A percentile compares a stretch with the other conserved stretches of the same genome.
phyloP scores from a whole-genome alignment of 2,329 filamentous ascomycete genomes.

The Trichophyton benhamiae region DNA sequence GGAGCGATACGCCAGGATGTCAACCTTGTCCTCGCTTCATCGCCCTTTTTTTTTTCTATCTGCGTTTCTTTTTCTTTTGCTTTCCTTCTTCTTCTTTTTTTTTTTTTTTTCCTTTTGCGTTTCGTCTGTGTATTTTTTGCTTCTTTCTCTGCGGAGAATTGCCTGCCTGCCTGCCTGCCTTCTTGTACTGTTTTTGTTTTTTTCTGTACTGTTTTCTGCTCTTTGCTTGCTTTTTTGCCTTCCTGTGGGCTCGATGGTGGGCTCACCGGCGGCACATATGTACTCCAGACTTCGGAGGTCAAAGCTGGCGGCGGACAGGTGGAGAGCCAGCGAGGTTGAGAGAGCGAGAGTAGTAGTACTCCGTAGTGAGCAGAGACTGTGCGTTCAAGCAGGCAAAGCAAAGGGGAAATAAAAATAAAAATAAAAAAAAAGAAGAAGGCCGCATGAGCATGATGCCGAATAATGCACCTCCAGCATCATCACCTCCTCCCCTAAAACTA shows the following conservation, averaged over 20 bases:
- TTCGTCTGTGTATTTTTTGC: not conserved
- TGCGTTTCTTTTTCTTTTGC: not conserved
- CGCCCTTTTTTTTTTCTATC: not conserved
- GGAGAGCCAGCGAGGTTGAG: not conserved
- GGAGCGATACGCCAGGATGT: constrained; percentile 1
- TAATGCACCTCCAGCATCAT: not conserved
- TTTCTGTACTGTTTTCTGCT: not conserved
- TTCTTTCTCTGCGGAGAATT: not conserved
- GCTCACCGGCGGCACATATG: not conserved
- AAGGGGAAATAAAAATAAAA: not conserved
- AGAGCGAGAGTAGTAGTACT: not conserved
- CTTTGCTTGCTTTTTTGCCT: no score
- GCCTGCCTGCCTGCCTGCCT: not conserved
- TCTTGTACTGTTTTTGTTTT: not conserved
- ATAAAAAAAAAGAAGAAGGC: not conserved
- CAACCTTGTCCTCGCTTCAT: not conserved
- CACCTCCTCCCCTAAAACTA: no score
- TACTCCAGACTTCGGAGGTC: not conserved
- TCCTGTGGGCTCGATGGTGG: not conserved
- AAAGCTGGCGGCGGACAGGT: constrained; percentile 1
- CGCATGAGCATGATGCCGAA: not conserved
- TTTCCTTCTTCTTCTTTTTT: not conserved
- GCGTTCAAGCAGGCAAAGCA: not conserved
- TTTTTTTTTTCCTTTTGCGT: not conserved
- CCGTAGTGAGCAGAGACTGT: not conserved